Evolutionary conservation across 768 basidiomycete genomes (phyloP).

Genomic region (Termitomyces sp.): DNA sequence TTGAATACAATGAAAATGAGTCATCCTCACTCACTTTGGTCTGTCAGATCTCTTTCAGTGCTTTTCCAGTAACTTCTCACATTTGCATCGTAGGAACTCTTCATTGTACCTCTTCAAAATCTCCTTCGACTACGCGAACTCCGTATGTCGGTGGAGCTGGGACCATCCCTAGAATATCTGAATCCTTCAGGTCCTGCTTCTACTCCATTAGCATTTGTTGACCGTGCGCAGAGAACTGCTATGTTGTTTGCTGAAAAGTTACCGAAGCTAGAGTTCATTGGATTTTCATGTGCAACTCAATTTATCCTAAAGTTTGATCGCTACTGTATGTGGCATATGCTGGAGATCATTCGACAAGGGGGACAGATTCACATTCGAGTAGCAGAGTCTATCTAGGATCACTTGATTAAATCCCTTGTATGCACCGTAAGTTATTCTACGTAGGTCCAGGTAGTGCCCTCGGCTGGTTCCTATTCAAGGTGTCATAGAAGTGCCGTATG

Average conservation of each 20-base stretch:
- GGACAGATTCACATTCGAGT: not conserved
- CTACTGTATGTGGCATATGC: not conserved
- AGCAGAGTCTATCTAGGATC: not conserved
- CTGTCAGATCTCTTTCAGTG: not conserved
- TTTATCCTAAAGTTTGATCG: not conserved
- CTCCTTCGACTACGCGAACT: not conserved
- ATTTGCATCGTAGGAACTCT: not conserved
- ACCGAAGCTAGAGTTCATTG: not conserved
- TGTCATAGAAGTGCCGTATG: no score
- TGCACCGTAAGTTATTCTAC: no score
- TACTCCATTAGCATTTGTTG: not conserved
- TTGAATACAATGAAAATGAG: not conserved
- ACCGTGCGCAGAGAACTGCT: not conserved
- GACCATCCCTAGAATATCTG: not conserved
- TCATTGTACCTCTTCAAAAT: not conserved
- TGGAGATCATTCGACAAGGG: not conserved
- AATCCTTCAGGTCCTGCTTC: not conserved
- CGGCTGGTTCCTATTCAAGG: no score
- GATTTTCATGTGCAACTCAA: not conserved
- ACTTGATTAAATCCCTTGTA: no score
- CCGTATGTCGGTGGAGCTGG: not conserved
- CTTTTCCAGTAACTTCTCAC: not conserved
- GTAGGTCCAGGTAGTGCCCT: no score
- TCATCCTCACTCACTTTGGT: not conserved
- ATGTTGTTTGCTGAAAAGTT: not conserved